Evolutionary conservation across 257 asterid genomes (phyloP), one percentile per base, ranked within the genome.

Genomic region (Solanum verrucosum): DNA sequence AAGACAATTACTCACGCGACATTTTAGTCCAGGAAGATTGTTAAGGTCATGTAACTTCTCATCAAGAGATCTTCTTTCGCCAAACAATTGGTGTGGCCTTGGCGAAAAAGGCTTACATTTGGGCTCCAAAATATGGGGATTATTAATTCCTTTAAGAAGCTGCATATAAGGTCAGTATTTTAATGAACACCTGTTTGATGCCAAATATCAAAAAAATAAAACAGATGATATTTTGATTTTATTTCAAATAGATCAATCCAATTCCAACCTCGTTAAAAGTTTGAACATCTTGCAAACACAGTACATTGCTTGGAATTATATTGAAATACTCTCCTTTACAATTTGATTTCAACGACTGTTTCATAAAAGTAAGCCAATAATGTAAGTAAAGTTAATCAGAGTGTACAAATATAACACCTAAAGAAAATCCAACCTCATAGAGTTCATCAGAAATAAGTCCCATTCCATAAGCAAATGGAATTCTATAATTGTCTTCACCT

Each of bases 401-500:
- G 4, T 15, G 18, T 31, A 81, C 60, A 34, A 4, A 8, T 8
- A 27, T 46, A 46, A 81, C 85, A 27, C 16, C 60, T n/a, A 27
- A 81, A 81, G 42, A 21, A 63, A 70, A 9, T 0, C 34, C 84
- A 56, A 82, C 87, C 89, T 87, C 59, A 67, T 82, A 87, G 87
- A 87, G 79, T 46, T 82, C 89, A 13, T 79, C 71, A 35, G 87
- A 31, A 35, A 82, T 68, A 81, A 87, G 78, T 46, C 87, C 89
- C 89, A 82, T 87, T 87, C 89, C 89, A 82, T 87, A 18, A 87
- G 87, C 87, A 70, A 42, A 87, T 42, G 86, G 83, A 33, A 82
- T 35, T 29, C 3, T 29, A 11, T 38, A 86, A 44, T 86, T 86
- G 2, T 20, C 2, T 70, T 86, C 88, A 35, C 63, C 87, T 10